Conservation (phyloP, 495 filamentous ascomycete genomes). For the Aspergillus asperescens region DNA sequence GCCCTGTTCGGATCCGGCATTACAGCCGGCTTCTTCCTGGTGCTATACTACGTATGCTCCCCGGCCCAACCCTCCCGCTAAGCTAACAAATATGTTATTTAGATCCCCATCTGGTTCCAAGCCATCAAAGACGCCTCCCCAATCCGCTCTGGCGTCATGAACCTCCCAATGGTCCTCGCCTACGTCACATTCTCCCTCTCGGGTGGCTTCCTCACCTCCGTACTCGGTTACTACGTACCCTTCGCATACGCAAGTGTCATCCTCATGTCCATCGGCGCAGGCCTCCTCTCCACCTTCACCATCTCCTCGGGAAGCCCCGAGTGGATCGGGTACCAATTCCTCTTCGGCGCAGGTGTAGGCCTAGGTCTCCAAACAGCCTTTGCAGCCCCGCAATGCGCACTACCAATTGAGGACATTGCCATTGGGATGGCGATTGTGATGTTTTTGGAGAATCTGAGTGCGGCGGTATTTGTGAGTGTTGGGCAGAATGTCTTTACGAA, state of each 20-base stretch:
- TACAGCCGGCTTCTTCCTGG: conserved; percentile 28
- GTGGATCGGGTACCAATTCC: conserved; percentile 67
- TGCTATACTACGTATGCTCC: conserved; percentile 15
- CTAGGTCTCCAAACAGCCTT: conserved; percentile 64
- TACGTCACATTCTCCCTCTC: conserved; percentile 40
- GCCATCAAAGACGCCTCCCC: conserved; percentile 41
- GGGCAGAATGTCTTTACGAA: conserved; percentile 11
- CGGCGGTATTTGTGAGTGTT: conserved; percentile 45
- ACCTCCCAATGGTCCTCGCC: conserved; percentile 40
- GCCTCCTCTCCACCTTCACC: conserved; percentile 58
- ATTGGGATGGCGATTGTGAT: conserved; percentile 61
- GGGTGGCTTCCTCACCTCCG: conserved; percentile 38
- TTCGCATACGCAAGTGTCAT: conserved; percentile 49
- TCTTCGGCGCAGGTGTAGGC: conserved; percentile 68
- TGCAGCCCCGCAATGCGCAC: conserved; percentile 59
- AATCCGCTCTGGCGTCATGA: conserved; percentile 32
- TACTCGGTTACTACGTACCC: conserved; percentile 62
- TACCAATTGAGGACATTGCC: conserved; percentile 52
- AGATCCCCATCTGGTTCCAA: conserved; percentile 74
- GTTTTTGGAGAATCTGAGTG: conserved; percentile 62
- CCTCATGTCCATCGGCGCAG: conserved; percentile 55
- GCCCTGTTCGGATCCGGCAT: conserved; percentile 30
- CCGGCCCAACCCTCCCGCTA: not conserved
- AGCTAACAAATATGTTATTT: conserved; percentile 43
- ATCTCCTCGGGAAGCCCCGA: conserved; percentile 41